Base-by-base conservation (phyloP, 2,329 filamentous ascomycete genomes). In the Magnaporthiopsis incrustans region DNA sequence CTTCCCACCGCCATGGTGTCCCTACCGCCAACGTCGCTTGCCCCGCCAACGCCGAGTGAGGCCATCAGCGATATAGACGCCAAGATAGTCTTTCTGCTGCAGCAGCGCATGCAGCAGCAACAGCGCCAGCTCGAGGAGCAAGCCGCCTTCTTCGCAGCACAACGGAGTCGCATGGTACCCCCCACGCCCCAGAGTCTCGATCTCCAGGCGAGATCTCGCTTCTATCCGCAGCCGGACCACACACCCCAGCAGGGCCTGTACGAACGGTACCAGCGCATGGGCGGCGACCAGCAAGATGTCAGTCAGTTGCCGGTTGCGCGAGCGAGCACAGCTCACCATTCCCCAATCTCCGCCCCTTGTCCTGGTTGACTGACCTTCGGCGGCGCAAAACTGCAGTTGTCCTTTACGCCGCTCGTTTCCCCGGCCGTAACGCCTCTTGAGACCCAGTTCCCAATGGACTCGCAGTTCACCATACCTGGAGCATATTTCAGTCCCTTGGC, bases 401-500 rank as follows among this genome's bases (percentile, higher is more conserved):
- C 87, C 12, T 93, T 93, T 72, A 94, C 90, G 2, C 91, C 91
- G 0, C 81, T 94, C 35, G 90, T 91, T 14, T 93, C 91, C 25
- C 91, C 91, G n/a, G 91, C 90, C 5, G 90, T 94, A 58, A 93
- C 90, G 2, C 90, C 91, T 27, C 81, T 92, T 62, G 91, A 93
- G 71, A 81, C 85, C 57, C 86, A 88, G 67, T 92, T 91, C 72
- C 80, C 82, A 59, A 77, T 85, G 66, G 83, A 86, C 30, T 76
- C 76, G 38, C 77, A 79, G 60, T 91, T 86, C 69, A 82, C 84
- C 7, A 81, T 90, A 4, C 87, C 89, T 0, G 85, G 84, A 50
- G 84, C 89, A 44, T 94, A 92, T 76, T 93, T 95, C 73, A 95
- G 90, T 71, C 91, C 91, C 12, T 80, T 95, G 61, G 92, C 89